Evolutionary conservation across 179 eudicot genomes (phyloP), one percentile per base, ranked within the genome.

Genomic region (Sideroxylon spinosum): DNA sequence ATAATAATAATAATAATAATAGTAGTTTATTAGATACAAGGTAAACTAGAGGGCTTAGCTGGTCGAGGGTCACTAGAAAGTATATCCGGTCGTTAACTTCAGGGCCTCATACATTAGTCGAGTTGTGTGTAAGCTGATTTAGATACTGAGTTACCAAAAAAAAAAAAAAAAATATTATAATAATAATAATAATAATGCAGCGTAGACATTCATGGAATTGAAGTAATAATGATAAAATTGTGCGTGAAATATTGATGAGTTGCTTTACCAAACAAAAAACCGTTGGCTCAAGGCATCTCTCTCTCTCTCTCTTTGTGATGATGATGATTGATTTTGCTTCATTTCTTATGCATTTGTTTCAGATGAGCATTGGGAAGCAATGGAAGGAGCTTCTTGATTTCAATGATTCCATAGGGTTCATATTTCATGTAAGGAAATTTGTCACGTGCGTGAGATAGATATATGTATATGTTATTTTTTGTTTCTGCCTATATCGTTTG

Each of bases 291-390:
- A 23, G 25, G 60, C n/a, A 48, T 22, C 25, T 60, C 64, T 19
- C 26, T 20, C 56, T 48, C 73, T 46, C 32, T 46, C 9, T 32
- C 16, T 67, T n/a, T n/a, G n/a, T n/a, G n/a, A n/a, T n/a, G n/a
- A 37, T 37, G 44, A 37, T 37, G 44, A 37, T 37, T 37, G 44
- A 37, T 37, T 37, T 79, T 50, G 72, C 53, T n/a, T 29, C 32
- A 20, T 28, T 9, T 23, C 4, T 52, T 26, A 25, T 29, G 17
- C 60, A 9, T 5, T 22, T 53, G 71, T 25, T 78, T 65, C 89
- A 94, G 98, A 28, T 87, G 62, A 94, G 97, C 89, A 94, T 94
- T 78, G 98, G 97, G 74, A 87, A 71, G 22, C 98, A 94, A 80
- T 94, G 96, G 98, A 92, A 94, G 86, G 87, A 89, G 85, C 85